phyloP scores from a whole-genome alignment of 768 basidiomycete species.

The Cystobasidium tubakii region DNA sequence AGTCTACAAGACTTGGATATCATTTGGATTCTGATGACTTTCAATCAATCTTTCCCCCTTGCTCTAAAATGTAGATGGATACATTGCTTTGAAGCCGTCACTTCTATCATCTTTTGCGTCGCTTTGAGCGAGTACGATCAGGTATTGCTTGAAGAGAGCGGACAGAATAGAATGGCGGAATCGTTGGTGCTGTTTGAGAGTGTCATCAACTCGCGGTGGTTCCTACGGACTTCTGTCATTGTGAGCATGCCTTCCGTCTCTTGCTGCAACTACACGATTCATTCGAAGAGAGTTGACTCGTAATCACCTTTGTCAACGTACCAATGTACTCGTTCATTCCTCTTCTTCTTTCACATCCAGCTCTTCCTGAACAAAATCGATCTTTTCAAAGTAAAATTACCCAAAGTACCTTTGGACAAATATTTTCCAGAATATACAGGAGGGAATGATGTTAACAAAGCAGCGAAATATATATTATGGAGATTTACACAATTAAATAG shows the following conservation, averaged over 20 bases:
- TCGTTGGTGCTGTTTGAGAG: slow-evolving; percentile 69
- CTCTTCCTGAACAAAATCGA: slow-evolving; percentile 63
- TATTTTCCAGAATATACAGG: slow-evolving; percentile 54
- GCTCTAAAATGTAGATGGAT: slow-evolving; percentile 53
- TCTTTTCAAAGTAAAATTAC: slow-evolving; percentile 68
- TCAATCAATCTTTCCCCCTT: slow-evolving; percentile 1
- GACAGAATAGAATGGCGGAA: slow-evolving; percentile 70
- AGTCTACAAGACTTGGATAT: neutral
- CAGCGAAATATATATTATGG: slow-evolving; percentile 68
- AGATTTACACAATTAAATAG: slow-evolving; percentile 76
- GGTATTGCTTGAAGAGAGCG: slow-evolving; percentile 62
- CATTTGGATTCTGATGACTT: neutral
- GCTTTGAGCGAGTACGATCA: slow-evolving; percentile 72
- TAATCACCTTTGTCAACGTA: no score
- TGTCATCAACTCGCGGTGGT: slow-evolving; percentile 75
- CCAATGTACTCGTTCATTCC: neutral
- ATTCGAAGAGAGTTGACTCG: no score
- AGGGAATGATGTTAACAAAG: slow-evolving; percentile 53
- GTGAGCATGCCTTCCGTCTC: slow-evolving; percentile 47
- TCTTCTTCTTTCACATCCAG: neutral
- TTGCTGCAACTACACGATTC: no score
- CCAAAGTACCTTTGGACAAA: slow-evolving; percentile 55
- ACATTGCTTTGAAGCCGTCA: slow-evolving; percentile 71
- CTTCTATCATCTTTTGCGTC: slow-evolving; percentile 71
- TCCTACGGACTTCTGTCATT: slow-evolving; percentile 59